phyloP scores from a whole-genome alignment of 192 early-diverging fungal genomes.

The Radiomyces spectabilis region DNA sequence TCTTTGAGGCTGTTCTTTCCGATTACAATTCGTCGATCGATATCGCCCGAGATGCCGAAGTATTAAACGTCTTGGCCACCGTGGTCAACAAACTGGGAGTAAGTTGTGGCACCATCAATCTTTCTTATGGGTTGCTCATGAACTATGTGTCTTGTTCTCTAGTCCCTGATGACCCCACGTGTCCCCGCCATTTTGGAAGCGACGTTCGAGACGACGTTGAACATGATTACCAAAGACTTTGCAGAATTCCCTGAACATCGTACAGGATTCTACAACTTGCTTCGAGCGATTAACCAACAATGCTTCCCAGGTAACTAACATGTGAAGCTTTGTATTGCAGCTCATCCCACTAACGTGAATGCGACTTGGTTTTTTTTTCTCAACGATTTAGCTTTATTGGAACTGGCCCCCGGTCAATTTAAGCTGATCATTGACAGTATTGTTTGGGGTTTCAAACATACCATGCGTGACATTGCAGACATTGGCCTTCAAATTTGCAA shows the following conservation, averaged over 20 bases:
- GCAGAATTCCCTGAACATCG: conserved; percentile 97
- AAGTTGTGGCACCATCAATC: conserved; percentile 7
- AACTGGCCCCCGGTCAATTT: conserved; percentile 78
- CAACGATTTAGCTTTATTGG: conserved; percentile 60
- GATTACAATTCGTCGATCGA: conserved; percentile 88
- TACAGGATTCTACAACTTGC: conserved; percentile 86
- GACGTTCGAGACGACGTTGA: conserved; percentile 93
- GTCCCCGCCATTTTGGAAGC: conserved; percentile 84
- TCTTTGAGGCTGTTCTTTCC: conserved; percentile 81
- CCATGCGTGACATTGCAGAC: conserved; percentile 96
- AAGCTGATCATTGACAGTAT: conserved; percentile 91
- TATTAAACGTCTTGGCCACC: conserved; percentile 86
- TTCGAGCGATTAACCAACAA: conserved; percentile 82
- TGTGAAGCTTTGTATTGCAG: neutral
- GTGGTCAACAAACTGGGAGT: conserved; percentile 78
- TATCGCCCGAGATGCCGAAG: conserved; percentile 90
- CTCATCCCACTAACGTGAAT: neutral
- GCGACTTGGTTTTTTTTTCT: conserved; percentile 3
- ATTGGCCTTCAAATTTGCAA: conserved; percentile 78
- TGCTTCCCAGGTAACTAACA: conserved; percentile 81
- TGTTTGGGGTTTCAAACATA: conserved; percentile 99
- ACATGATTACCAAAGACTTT: conserved; percentile 99
- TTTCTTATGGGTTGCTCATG: no score
- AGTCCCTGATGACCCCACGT: conserved; percentile 74
- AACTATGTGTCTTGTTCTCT: neutral